Evolutionary conservation across 1,139 yeast genomes (phyloP).

Genomic region (Geotrichum fermentans): DNA sequence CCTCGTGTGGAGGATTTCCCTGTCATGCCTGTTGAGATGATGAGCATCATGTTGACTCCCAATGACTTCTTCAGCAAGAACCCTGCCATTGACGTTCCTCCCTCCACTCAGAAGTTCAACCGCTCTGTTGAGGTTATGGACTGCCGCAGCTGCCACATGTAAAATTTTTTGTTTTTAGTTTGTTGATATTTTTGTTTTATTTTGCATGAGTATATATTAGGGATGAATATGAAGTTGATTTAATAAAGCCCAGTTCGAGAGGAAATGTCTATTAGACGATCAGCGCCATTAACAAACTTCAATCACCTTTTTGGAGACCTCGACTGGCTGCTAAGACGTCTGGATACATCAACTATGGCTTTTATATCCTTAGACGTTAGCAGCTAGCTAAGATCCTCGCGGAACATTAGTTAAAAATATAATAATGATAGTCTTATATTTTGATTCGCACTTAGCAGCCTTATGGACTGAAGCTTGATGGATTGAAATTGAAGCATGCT

Average conservation of each 20-base stretch:
- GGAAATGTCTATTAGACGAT: background rate
- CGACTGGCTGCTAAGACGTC: no score
- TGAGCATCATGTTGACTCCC: constrained; percentile 65
- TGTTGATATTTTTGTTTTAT: background rate
- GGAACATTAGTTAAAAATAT: no score
- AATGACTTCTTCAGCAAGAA: constrained; percentile 73
- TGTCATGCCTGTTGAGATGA: constrained; percentile 82
- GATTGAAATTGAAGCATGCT: no score
- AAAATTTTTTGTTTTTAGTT: constrained; percentile 3
- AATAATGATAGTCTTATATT: no score
- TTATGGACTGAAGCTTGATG: no score
- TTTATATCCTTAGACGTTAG: no score
- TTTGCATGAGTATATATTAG: background rate
- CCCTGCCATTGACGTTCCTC: constrained; percentile 81
- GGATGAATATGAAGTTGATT: background rate
- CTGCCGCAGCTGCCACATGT: constrained; percentile 35
- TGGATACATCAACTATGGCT: no score
- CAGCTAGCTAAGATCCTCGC: no score
- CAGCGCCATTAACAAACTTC: background rate
- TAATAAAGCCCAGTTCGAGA: background rate
- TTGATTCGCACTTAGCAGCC: no score
- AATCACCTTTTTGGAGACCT: no score
- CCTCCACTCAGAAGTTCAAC: constrained; percentile 65
- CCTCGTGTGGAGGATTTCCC: constrained; percentile 92
- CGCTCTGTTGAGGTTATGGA: constrained; percentile 52